Base-by-base conservation (phyloP, 139 green algal genomes). In the Pleodorina starrii region DNA sequence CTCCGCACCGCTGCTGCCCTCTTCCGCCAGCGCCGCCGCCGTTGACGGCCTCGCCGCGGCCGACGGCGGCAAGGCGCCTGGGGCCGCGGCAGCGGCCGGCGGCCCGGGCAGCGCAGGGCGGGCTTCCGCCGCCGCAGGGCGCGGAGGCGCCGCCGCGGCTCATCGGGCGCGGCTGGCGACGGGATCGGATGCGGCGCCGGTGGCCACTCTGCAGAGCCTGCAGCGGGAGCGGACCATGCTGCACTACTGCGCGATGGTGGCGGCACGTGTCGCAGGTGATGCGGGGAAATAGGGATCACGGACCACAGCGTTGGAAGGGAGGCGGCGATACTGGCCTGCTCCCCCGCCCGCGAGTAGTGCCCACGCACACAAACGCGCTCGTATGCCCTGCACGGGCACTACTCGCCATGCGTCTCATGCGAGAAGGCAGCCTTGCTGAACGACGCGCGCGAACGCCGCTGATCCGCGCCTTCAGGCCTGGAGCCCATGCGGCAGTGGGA, bases 141-240 rank as follows among this genome's bases (percentile, higher is more conserved):
- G n/a, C n/a, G n/a, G n/a, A n/a, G n/a, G n/a, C n/a, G n/a, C n/a
- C n/a, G n/a, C n/a, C n/a, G n/a, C n/a, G n/a, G n/a, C n/a, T n/a
- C n/a, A n/a, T n/a, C n/a, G n/a, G n/a, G n/a, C n/a, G 29, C 63
- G 29, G 69, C 19, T 21, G 40, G 7, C 72, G 38, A 21, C 38
- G 40, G 72, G 5, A 17, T n/a, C 5, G 54, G 74, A 40, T n/a
- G 32, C 36, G n/a, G 79, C 50, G 5, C 68, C 51, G 4, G 88
- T 83, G 17, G 57, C 86, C 5, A 92, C 89, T 46, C 40, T 87
- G 36, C 19, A 46, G 17, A 57, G 42, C n/a, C 83, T 92, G 43
- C 50, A 76, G 36, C 73, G 75, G 32, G 89, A 92, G 69, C 57
- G 81, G 40, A 73, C 44, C 19, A 57, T 92, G 44, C 59, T 92